Base-by-base conservation (phyloP, 164 flowering plant species). In the Taxillus chinensis region DNA sequence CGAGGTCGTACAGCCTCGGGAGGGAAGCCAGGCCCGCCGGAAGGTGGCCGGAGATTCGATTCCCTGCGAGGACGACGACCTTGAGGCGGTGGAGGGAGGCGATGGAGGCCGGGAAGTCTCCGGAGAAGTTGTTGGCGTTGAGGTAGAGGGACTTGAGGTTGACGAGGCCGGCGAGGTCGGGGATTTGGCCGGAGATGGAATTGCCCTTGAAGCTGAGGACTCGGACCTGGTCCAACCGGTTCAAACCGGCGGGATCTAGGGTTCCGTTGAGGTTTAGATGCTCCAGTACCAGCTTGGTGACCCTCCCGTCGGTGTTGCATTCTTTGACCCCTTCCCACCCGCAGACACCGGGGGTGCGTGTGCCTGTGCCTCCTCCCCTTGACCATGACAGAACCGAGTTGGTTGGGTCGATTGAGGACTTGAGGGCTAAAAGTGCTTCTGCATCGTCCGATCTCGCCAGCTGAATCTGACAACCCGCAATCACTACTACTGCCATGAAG, bases 191-290 rank as follows among this genome's bases (percentile, higher is more conserved):
- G 8, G 91, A 80, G 39, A 89, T 50, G 5, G 86, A 80, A 75
- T 89, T 89, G 2, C 75, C 79, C 64, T 89, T 89, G 76, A 92
- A 79, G 68, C 96, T 90, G 14, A 92, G 56, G 0, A 90, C 96
- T 1, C 98, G 72, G 49, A 92, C 80, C 65, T 90, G 93, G 69
- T 90, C 92, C 48, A 92, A 74, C 46, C 66, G 75, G 65, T 79
- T 82, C 54, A 92, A 60, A 61, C 64, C 70, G 54, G 61, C 64
- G 51, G 62, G 73, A 37, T 84, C 80, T 5, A 92, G 51, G 40
- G 66, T 68, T 5, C 96, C 98, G 8, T 42, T 81, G 46, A 92
- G 67, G 67, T 80, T 81, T 3, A 68, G 61, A 63, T 69, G 57
- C 68, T 89, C 96, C 4, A 92, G 59, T 5, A 89, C 95, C 14